Conservation (phyloP, 768 basidiomycete species). For the Multifurca ochricompacta region DNA sequence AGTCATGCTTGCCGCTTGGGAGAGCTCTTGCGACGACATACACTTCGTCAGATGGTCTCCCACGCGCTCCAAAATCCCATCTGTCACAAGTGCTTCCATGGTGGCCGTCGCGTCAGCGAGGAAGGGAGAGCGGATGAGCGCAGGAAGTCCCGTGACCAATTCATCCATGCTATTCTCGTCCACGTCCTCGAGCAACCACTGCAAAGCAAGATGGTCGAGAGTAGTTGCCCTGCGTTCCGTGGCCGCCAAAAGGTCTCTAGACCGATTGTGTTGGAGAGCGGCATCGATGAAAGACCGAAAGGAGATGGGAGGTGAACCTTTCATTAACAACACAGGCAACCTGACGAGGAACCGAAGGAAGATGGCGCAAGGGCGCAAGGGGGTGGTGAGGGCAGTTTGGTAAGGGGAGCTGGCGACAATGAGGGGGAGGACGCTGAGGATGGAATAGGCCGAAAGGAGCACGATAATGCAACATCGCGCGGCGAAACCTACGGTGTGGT, state of each 20-base stretch:
- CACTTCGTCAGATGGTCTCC: neutral
- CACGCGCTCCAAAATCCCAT: neutral
- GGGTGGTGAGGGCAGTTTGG: constrained; percentile 6
- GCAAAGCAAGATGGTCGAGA: neutral
- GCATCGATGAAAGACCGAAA: neutral
- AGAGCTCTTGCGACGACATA: neutral
- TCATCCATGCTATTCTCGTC: constrained; percentile 5
- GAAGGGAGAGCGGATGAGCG: neutral
- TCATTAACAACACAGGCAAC: neutral
- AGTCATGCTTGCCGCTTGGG: neutral
- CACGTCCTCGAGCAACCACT: neutral
- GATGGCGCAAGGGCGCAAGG: constrained; percentile 1
- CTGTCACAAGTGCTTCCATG: neutral
- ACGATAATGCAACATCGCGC: neutral
- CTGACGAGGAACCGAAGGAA: neutral
- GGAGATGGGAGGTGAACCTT: neutral
- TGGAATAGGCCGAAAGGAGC: neutral
- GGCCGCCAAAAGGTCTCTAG: neutral
- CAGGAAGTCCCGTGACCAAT: constrained; percentile 1
- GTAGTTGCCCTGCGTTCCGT: neutral
- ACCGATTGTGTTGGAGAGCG: neutral
- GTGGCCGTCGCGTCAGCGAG: neutral
- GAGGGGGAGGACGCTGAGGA: constrained; percentile 2
- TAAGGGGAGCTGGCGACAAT: constrained; percentile 6
- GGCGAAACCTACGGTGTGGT: neutral